A percentile compares a stretch with the other conserved stretches of the same genome.
These are phyloP conservation scores for Phytophthora fragariaefolia DNA, from an alignment of 352 stramenopile species.

Conservation along the genomic window DNA sequence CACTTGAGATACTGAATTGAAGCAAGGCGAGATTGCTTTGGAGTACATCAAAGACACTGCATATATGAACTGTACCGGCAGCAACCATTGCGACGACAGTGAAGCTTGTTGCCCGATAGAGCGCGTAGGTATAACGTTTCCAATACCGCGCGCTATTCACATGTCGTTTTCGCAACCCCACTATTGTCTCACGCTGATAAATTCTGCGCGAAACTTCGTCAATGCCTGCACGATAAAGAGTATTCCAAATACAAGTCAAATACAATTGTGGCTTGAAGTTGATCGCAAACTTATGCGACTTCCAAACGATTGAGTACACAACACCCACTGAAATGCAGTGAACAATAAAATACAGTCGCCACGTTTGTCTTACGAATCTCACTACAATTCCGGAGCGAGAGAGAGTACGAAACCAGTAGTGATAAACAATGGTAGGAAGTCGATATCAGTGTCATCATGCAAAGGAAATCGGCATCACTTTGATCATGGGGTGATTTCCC, in stretches of 20 bases:
- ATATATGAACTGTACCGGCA: background rate
- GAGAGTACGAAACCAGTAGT: background rate
- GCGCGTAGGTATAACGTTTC: background rate
- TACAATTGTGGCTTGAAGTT: constrained; percentile 4
- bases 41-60: background rate
- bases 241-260: constrained; percentile 1
- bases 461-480: constrained; percentile 11
- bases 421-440: constrained; percentile 3
- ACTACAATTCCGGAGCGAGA: background rate
- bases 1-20: background rate
- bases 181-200: constrained; percentile 1
- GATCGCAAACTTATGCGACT: background rate
- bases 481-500: constrained; percentile 11
- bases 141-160: background rate
- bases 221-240: background rate
- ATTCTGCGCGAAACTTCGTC: constrained; percentile 6
- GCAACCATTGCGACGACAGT: background rate
- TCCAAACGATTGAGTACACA: background rate
- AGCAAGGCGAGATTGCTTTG: background rate
- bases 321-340: background rate
- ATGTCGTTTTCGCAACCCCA: background rate
- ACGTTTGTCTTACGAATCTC: background rate
- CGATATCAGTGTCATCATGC: background rate
- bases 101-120: background rate
- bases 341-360: background rate